Percentiles rank a stretch among this genome's conserved stretches.
phyloP scores from a whole-genome alignment of 202 grass and related monocot species.

The Brachypodium distachyon region DNA sequence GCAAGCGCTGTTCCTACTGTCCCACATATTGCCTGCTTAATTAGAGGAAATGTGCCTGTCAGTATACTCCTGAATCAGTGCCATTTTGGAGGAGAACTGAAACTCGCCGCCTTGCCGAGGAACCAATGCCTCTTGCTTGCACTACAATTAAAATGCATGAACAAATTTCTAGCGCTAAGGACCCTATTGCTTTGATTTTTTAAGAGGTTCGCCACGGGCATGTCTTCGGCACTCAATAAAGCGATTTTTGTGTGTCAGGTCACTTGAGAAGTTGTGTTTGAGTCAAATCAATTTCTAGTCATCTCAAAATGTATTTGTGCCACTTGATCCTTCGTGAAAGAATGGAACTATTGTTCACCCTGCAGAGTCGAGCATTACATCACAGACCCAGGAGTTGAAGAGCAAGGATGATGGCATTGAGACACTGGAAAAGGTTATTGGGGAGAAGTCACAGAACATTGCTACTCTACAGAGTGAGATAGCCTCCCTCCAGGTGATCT shows the following conservation, averaged over 20 bases:
- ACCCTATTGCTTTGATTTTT: not conserved
- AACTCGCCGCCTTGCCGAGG: not conserved
- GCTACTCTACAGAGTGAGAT: constrained; percentile 52
- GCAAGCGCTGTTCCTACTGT: not conserved
- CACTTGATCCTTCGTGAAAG: not conserved
- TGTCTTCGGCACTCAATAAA: not conserved
- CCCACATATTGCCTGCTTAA: not conserved
- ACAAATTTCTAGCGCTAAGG: not conserved
- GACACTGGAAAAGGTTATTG: constrained; percentile 35
- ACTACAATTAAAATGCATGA: not conserved
- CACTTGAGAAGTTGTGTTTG: not conserved
- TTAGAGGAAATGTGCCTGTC: not conserved
- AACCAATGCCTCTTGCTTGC: not conserved
- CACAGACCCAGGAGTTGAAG: constrained; percentile 46
- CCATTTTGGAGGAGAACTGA: not conserved
- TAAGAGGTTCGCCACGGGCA: not conserved
- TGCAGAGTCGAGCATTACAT: constrained; percentile 44
- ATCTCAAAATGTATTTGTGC: not conserved
- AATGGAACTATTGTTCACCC: not conserved
- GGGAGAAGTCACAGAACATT: constrained; percentile 52
- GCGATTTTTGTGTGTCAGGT: not conserved
- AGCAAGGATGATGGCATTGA: constrained; percentile 54
- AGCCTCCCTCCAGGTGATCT: constrained; percentile 48
- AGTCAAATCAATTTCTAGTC: not conserved
- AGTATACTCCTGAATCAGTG: not conserved